Conservation (phyloP, 306 rosid genomes). For the Cyclanthera cordifolia region DNA sequence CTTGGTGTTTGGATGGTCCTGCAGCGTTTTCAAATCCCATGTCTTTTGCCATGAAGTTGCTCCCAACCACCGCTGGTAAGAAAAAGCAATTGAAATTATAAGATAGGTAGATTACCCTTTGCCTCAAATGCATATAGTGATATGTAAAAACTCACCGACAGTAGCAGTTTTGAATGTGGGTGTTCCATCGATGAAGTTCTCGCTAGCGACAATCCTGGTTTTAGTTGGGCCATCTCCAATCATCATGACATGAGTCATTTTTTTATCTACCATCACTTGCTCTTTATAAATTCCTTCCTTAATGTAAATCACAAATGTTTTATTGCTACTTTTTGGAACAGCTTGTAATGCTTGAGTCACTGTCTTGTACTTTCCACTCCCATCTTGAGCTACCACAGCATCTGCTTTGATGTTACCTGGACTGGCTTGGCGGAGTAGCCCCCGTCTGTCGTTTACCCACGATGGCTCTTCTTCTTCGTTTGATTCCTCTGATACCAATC, state of each 20-base stretch:
- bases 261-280: slow-evolving; percentile 18
- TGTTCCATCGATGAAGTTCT: slow-evolving; percentile 35
- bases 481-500: slow-evolving; percentile 13
- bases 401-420: slow-evolving; percentile 19
- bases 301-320: slow-evolving; percentile 50
- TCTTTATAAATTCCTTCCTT: slow-evolving; percentile 55
- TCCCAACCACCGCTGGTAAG: slow-evolving; percentile 25
- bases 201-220: slow-evolving; percentile 36
- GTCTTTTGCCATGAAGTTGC: slow-evolving; percentile 46
- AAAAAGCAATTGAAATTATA: neutral
- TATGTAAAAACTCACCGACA: slow-evolving; percentile 28
- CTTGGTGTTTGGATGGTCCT: slow-evolving; percentile 36
- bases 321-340: slow-evolving; percentile 27
- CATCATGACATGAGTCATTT: slow-evolving; percentile 34
- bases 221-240: slow-evolving; percentile 70
- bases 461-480: slow-evolving; percentile 14
- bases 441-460: slow-evolving; percentile 29
- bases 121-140: too few relatives aligned
- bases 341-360: slow-evolving; percentile 40
- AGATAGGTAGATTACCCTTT: too few relatives aligned
- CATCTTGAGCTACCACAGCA: slow-evolving; percentile 52
- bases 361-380: slow-evolving; percentile 45
- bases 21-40: slow-evolving; percentile 54
- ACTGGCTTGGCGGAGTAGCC: slow-evolving; percentile 16
- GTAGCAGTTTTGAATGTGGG: slow-evolving; percentile 47